phyloP scores from a whole-genome alignment of 495 filamentous ascomycete species.

The Podospora pseudoanserina region DNA sequence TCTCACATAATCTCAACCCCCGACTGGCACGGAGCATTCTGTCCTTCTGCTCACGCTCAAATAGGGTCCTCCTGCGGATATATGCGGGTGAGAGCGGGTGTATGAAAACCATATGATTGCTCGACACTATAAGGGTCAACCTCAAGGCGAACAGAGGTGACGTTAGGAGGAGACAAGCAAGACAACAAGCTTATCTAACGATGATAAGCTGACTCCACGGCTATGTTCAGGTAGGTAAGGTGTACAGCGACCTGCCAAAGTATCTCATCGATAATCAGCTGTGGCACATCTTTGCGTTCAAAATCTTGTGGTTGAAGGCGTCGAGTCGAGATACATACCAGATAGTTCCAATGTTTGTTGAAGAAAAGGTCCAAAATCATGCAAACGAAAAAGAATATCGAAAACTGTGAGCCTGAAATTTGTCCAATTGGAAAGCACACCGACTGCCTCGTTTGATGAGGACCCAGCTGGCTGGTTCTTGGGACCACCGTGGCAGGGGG shows the following conservation, averaged over 20 bases:
- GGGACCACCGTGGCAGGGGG: not conserved
- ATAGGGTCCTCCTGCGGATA: not conserved
- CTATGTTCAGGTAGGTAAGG: too few relatives aligned
- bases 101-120: not conserved
- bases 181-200: not conserved
- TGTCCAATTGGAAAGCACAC: not conserved
- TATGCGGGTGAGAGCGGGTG: not conserved
- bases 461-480: conserved; percentile 4
- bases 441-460: not conserved
- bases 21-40: not conserved
- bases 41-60: not conserved
- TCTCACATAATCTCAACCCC: not conserved
- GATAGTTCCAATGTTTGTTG: too few relatives aligned
- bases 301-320: too few relatives aligned
- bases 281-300: too few relatives aligned
- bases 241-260: too few relatives aligned
- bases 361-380: not conserved
- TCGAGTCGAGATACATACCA: too few relatives aligned
- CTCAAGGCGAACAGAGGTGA: not conserved
- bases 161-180: not conserved
- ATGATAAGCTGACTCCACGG: not conserved
- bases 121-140: not conserved
- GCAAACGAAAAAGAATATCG: not conserved
- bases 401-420: not conserved
- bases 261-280: too few relatives aligned